Evolutionary conservation across 164 flowering plant genomes (phyloP).

Genomic region (Paratinospora sagittata): DNA sequence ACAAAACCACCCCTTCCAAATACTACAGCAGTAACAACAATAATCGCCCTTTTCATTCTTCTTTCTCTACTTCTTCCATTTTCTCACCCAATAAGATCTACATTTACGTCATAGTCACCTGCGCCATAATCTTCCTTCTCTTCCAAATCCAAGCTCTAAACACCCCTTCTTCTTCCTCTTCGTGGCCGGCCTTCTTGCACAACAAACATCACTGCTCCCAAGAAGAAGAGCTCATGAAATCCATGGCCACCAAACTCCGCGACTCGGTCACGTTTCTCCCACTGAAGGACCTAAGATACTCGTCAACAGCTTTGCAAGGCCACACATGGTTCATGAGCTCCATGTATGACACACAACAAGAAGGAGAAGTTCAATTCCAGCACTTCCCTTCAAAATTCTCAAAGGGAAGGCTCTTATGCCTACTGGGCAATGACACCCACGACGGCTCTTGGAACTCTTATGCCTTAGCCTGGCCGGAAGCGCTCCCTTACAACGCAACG

Average conservation of each 20-base stretch:
- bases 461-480: slow-evolving; percentile 66
- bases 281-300: slow-evolving; percentile 58
- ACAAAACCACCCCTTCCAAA: not conserved
- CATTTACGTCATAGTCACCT: slow-evolving; percentile 5
- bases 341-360: slow-evolving; percentile 43
- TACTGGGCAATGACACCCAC: slow-evolving; percentile 48
- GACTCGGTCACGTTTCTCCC: slow-evolving; percentile 70
- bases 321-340: slow-evolving; percentile 98
- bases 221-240: slow-evolving; percentile 10
- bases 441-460: slow-evolving; percentile 72
- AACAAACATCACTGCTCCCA: slow-evolving; percentile 17
- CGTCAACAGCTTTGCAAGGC: slow-evolving; percentile 40
- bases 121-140: slow-evolving; percentile 14
- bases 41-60: not conserved
- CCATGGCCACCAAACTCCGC: slow-evolving; percentile 35
- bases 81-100: slow-evolving; percentile 12
- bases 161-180: slow-evolving; percentile 6
- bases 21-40: not conserved
- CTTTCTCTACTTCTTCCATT: not conserved
- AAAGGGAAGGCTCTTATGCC: slow-evolving; percentile 52
- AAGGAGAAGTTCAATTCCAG: slow-evolving; percentile 62
- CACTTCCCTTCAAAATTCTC: slow-evolving; percentile 57
- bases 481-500: slow-evolving; percentile 48
- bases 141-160: slow-evolving; percentile 16
- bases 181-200: slow-evolving; percentile 21